A percentile compares a stretch with the other conserved stretches of the same genome.
phyloP scores from a whole-genome alignment of 1,139 yeast species.

The Pichia sp. region DNA sequence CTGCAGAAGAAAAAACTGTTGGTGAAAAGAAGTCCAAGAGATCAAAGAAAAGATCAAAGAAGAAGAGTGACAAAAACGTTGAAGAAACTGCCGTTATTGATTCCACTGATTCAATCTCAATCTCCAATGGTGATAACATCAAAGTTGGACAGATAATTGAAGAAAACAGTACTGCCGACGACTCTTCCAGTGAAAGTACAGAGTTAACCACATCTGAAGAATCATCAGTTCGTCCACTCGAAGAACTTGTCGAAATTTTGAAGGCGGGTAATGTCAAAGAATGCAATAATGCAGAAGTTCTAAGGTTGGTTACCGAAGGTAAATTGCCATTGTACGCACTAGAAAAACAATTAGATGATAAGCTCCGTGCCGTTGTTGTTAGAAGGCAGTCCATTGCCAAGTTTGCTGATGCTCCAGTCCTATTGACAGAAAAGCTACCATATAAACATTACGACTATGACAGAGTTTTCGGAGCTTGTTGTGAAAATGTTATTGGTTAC shows the following conservation, averaged over 20 bases:
- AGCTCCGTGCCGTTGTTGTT: conserved; percentile 87
- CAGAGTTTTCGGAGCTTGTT: conserved; percentile 96
- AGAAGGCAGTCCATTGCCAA: conserved; percentile 90
- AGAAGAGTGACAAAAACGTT: conserved; percentile 13
- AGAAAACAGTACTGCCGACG: conserved; percentile 22
- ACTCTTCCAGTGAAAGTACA: conserved; percentile 13
- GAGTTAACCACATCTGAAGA: conserved; percentile 16
- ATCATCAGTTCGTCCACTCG: conserved; percentile 40
- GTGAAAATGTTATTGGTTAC: conserved; percentile 96
- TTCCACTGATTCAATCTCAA: neutral
- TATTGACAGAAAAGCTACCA: conserved; percentile 71
- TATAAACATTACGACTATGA: conserved; percentile 83
- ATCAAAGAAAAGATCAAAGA: conserved; percentile 14
- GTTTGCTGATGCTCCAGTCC: conserved; percentile 75
- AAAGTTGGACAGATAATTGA: conserved; percentile 32
- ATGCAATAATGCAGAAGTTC: conserved; percentile 68
- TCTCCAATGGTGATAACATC: conserved; percentile 23
- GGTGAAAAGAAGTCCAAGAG: conserved; percentile 16
- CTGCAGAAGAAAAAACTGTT: neutral
- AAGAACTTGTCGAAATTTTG: conserved; percentile 57
- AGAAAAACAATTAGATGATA: conserved; percentile 85
- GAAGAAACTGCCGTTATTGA: conserved; percentile 6
- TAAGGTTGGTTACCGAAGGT: conserved; percentile 65
- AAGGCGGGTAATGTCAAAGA: conserved; percentile 69
- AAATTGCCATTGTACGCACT: conserved; percentile 88